These are phyloP conservation scores for Rosa lucieae DNA, from an alignment of 306 rosid species.

Conservation along the genomic window DNA sequence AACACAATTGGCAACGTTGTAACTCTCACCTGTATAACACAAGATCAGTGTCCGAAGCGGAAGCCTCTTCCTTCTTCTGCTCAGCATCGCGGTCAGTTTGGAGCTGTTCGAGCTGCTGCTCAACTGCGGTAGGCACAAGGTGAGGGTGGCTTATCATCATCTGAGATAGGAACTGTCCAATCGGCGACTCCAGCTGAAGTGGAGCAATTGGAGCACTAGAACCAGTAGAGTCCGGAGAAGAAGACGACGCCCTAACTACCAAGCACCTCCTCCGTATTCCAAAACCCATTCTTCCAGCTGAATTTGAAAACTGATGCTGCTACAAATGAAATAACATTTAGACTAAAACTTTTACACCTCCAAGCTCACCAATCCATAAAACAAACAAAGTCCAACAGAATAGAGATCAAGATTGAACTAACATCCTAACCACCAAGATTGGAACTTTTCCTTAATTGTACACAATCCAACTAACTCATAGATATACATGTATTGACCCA, in stretches of 20 bases:
- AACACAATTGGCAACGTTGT: not conserved
- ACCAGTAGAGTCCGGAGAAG: constrained; percentile 50
- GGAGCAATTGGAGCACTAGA: constrained; percentile 67
- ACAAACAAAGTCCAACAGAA: not conserved
- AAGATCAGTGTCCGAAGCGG: constrained; percentile 65
- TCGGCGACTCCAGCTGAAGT: constrained; percentile 82
- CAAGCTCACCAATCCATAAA: not conserved
- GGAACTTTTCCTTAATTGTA: not conserved
- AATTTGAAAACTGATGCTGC: constrained; percentile 44
- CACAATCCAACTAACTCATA: too few relatives aligned
- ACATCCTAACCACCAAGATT: too few relatives aligned
- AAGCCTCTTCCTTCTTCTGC: constrained; percentile 55
- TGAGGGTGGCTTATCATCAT: constrained; percentile 84
- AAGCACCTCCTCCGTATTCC: constrained; percentile 47
- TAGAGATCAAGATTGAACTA: not conserved
- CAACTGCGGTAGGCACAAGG: constrained; percentile 93
- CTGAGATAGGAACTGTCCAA: constrained; percentile 86
- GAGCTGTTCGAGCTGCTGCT: constrained; percentile 88
- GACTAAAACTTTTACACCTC: not conserved
- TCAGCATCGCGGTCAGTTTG: constrained; percentile 82
- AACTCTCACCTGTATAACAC: constrained; percentile 73
- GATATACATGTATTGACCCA: not conserved
- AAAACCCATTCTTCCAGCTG: constrained; percentile 33
- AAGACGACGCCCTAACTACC: constrained; percentile 56
- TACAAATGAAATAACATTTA: constrained; percentile 19